These are phyloP conservation scores for Fragaria ananassa DNA, from an alignment of 306 rosid genomes.

Conservation along the genomic window DNA sequence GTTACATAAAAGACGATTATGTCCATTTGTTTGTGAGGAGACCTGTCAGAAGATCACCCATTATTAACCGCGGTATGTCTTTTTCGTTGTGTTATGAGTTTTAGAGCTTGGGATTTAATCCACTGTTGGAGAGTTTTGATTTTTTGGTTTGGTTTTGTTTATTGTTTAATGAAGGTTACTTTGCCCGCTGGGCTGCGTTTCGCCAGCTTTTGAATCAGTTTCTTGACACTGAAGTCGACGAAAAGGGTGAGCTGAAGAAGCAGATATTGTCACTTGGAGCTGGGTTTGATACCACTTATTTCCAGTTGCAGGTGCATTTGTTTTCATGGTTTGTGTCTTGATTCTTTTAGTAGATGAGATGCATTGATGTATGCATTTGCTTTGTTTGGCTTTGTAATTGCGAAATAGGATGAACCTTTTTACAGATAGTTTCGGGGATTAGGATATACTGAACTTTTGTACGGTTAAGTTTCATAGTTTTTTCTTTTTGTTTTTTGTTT, in stretches of 20 bases:
- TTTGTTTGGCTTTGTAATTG: not conserved
- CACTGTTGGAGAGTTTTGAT: not conserved
- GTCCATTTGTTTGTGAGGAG: slow-evolving; percentile 79
- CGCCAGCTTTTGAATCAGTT: slow-evolving; percentile 72
- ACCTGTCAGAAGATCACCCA: slow-evolving; percentile 90
- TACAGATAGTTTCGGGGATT: not conserved
- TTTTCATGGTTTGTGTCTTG: slow-evolving; percentile 17
- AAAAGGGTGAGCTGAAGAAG: slow-evolving; percentile 33
- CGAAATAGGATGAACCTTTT: slow-evolving; percentile 4
- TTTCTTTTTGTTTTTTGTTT: not conserved
- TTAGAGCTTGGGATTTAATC: not conserved
- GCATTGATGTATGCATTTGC: not conserved
- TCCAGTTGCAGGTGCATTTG: slow-evolving; percentile 82
- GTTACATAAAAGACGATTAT: slow-evolving; percentile 92
- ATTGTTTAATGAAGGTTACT: slow-evolving; percentile 56
- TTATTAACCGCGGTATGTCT: slow-evolving; percentile 80
- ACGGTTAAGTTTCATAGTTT: not conserved
- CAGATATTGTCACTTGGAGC: slow-evolving; percentile 77
- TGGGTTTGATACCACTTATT: slow-evolving; percentile 85
- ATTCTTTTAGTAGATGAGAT: slow-evolving; percentile 6
- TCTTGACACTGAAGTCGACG: slow-evolving; percentile 54
- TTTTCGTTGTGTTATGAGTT: not conserved
- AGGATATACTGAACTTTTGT: not conserved
- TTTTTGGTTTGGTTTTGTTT: not conserved
- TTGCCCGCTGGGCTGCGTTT: slow-evolving; percentile 85